Percentiles rank a stretch among this genome's conserved stretches.
phyloP scores from a whole-genome alignment of 1,284 basidiomycete genomes.

The Ceratobasidium sp. region DNA sequence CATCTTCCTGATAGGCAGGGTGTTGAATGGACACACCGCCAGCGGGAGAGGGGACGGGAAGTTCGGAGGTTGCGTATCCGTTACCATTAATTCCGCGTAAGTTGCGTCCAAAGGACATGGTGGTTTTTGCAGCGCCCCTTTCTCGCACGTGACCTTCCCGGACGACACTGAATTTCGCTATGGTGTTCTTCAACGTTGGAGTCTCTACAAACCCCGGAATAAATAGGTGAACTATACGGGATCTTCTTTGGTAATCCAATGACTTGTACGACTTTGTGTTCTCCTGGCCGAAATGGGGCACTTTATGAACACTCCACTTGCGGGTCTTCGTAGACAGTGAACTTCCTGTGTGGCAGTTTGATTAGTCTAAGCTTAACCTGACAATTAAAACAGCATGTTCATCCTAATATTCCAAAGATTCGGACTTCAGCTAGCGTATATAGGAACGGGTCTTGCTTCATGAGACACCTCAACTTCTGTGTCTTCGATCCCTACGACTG shows the following conservation, averaged over 20 bases:
- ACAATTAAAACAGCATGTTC: slow-evolving; percentile 62
- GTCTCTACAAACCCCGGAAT: background rate
- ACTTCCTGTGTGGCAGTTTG: slow-evolving; percentile 62
- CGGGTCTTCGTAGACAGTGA: slow-evolving; percentile 64
- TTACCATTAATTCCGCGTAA: too few species aligned
- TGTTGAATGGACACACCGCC: too few species aligned
- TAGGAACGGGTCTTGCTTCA: slow-evolving; percentile 78
- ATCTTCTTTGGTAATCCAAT: slow-evolving; percentile 90
- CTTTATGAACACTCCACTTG: slow-evolving; percentile 82
- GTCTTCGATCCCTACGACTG: slow-evolving; percentile 57
- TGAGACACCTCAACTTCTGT: slow-evolving; percentile 55
- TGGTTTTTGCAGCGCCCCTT: too few species aligned
- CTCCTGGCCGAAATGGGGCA: slow-evolving; percentile 81
- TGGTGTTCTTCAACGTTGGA: slow-evolving; percentile 27
- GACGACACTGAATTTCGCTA: slow-evolving; percentile 87
- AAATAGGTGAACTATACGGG: slow-evolving; percentile 71
- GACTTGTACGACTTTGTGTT: slow-evolving; percentile 78
- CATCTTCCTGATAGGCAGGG: too few species aligned
- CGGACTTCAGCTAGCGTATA: slow-evolving; percentile 66
- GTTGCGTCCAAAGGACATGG: too few species aligned
- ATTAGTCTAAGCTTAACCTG: slow-evolving; percentile 63
- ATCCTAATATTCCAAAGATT: slow-evolving; percentile 76
- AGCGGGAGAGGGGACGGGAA: too few species aligned
- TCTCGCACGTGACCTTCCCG: slow-evolving; percentile 78
- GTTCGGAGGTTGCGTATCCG: too few species aligned